Evolutionary conservation across 257 asterid genomes (phyloP), one percentile per base, ranked within the genome.

Genomic region (Primulina huaijiensis): DNA sequence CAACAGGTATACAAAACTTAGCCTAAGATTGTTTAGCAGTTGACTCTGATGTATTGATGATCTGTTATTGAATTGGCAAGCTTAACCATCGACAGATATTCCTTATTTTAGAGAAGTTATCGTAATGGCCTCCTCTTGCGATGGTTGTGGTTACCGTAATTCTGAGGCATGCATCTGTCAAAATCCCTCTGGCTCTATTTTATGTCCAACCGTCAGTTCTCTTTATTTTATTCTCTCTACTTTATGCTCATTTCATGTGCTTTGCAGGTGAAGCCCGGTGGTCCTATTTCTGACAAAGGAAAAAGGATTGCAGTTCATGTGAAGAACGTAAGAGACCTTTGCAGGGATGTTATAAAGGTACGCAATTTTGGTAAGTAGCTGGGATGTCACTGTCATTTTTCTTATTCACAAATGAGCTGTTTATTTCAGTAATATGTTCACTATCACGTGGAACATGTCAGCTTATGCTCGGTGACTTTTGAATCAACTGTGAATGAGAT

Each of bases 271-370:
- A 94, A 94, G 68, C 81, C 95, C 56, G 99, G 99, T 62, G 99
- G 97, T 35, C 79, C 82, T 59, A 91, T 94, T 66, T 86, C 97
- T 62, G 92, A 79, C 7, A 86, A 89, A 78, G 99, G 99, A 58
- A 94, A 88, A 83, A 94, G 69, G 83, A 94, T 87, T 64, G 66
- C 62, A 9, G 87, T 94, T 69, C 82, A 40, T 16, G 94, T 91
- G 75, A 82, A 85, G 83, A 89, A 84, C 64, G 30, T 75, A 62
- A 86, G 81, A 80, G 98, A 94, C 78, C 94, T 94, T 62, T 85
- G 85, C 81, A 88, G 98, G 73, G 98, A 94, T 77, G 96, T 91
- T 74, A 94, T 94, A 70, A 94, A 94, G 96, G 99, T 91, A 80
- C 6, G 52, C 68, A 58, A 27, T 61, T 64, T 63, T 29, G 55